These are phyloP conservation scores for Melaleuca alternifolia DNA, from an alignment of 345 rosid genomes.

Conservation along the genomic window DNA sequence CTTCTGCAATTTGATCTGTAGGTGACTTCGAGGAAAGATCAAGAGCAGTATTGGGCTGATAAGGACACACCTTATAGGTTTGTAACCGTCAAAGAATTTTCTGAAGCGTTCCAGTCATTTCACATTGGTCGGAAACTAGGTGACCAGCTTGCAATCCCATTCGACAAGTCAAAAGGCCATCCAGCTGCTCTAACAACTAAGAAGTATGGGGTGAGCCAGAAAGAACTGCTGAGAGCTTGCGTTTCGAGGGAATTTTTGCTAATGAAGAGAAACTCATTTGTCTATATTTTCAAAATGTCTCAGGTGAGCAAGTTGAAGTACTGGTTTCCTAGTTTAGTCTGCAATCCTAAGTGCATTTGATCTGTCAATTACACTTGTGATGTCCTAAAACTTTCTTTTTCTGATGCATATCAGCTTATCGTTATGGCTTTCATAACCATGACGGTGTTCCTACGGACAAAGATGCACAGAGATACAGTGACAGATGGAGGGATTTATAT, in stretches of 20 bases:
- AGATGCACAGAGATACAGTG: slow-evolving; percentile 50
- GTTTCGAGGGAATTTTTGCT: slow-evolving; percentile 61
- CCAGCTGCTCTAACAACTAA: slow-evolving; percentile 63
- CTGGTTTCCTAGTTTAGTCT: not conserved
- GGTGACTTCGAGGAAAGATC: slow-evolving; percentile 74
- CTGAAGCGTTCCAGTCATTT: slow-evolving; percentile 61
- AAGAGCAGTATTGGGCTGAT: slow-evolving; percentile 66
- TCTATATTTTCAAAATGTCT: slow-evolving; percentile 50
- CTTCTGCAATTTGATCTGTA: not conserved
- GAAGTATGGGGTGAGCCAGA: slow-evolving; percentile 52
- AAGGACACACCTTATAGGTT: slow-evolving; percentile 51
- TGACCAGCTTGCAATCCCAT: slow-evolving; percentile 55
- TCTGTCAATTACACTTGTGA: not conserved
- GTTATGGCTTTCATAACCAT: slow-evolving; percentile 38
- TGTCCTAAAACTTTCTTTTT: not conserved
- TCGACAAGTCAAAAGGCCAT: slow-evolving; percentile 65
- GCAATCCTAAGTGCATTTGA: not conserved
- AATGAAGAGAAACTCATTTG: slow-evolving; percentile 84
- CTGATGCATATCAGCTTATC: slow-evolving; percentile 36
- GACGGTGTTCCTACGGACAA: slow-evolving; percentile 60
- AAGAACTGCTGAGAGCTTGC: slow-evolving; percentile 64
- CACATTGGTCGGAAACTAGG: slow-evolving; percentile 52
- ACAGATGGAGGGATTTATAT: slow-evolving; percentile 57
- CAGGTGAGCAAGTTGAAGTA: slow-evolving; percentile 17
- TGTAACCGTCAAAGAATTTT: slow-evolving; percentile 43